Evolutionary conservation across 106 monocot genomes (phyloP).

Genomic region (Alisma plantagoaquatica): DNA sequence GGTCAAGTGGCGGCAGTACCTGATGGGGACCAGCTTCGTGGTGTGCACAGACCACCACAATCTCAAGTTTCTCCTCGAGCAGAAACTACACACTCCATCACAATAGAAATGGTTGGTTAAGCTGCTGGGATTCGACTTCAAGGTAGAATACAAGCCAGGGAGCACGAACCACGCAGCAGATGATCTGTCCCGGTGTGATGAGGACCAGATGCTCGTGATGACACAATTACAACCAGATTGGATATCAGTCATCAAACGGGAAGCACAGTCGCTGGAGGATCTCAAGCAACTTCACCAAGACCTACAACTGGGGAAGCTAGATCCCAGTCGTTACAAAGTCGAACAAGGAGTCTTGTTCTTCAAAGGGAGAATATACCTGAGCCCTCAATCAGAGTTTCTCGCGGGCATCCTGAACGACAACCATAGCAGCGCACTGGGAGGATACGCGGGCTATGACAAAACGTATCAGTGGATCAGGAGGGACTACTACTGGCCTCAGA

Average conservation of each 20-base stretch:
- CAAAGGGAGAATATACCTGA: constrained; percentile 2
- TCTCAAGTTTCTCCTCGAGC: not conserved
- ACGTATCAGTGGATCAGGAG: not conserved
- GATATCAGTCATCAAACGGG: not conserved
- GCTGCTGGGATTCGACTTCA: constrained; percentile 7
- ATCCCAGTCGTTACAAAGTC: not conserved
- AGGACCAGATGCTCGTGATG: too few relatives aligned
- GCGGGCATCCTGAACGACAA: not conserved
- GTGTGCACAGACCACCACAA: not conserved
- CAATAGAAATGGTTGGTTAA: not conserved
- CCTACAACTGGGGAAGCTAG: not conserved
- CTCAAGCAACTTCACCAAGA: too few relatives aligned
- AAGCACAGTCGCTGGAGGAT: not conserved
- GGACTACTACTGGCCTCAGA: not conserved
- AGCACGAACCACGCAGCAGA: not conserved
- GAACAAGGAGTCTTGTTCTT: not conserved
- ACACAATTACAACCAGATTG: not conserved
- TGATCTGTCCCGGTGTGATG: not conserved
- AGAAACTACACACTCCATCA: not conserved
- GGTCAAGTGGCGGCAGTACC: not conserved
- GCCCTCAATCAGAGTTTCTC: not conserved
- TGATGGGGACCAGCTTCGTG: not conserved
- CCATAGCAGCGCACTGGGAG: not conserved
- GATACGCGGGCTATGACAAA: not conserved
- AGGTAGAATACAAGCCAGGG: not conserved